These are phyloP conservation scores for Lipomyces kockii DNA, from an alignment of 805 yeast species.

Conservation along the genomic window DNA sequence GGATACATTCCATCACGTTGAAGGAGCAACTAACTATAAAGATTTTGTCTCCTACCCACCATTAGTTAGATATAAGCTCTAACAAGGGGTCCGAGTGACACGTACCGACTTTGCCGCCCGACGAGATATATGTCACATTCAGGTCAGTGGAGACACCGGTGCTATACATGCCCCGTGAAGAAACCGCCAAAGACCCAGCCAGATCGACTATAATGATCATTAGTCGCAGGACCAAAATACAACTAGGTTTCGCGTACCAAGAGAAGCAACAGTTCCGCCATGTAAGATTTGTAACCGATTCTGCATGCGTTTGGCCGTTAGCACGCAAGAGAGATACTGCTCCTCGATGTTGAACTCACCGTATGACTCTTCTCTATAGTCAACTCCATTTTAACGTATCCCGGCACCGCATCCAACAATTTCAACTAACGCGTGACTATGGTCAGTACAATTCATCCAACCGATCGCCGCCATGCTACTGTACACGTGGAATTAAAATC, in stretches of 20 bases:
- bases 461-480: not conserved
- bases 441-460: not conserved
- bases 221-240: not conserved
- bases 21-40: slow-evolving; percentile 26
- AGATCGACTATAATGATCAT: slow-evolving; percentile 44
- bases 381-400: slow-evolving; percentile 45
- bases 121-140: slow-evolving; percentile 47
- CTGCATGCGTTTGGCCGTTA: slow-evolving; percentile 27
- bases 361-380: slow-evolving; percentile 46
- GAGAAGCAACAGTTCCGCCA: slow-evolving; percentile 50
- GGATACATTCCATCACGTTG: not conserved
- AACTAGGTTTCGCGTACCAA: slow-evolving; percentile 21
- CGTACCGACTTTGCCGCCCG: slow-evolving; percentile 48
- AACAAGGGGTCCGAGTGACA: not conserved
- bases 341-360: slow-evolving; percentile 33
- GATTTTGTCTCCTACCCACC: slow-evolving; percentile 31
- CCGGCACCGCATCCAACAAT: slow-evolving; percentile 43
- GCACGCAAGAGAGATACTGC: not conserved
- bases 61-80: not conserved
- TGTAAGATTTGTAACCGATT: slow-evolving; percentile 50
- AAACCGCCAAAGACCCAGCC: slow-evolving; percentile 52
- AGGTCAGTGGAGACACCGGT: slow-evolving; percentile 54
- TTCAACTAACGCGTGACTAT: slow-evolving; percentile 38
- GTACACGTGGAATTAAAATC: slow-evolving; percentile 26
- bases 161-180: slow-evolving; percentile 49